Conservation (phyloP, 2,329 filamentous ascomycete species). For the Leptographium procerum region DNA sequence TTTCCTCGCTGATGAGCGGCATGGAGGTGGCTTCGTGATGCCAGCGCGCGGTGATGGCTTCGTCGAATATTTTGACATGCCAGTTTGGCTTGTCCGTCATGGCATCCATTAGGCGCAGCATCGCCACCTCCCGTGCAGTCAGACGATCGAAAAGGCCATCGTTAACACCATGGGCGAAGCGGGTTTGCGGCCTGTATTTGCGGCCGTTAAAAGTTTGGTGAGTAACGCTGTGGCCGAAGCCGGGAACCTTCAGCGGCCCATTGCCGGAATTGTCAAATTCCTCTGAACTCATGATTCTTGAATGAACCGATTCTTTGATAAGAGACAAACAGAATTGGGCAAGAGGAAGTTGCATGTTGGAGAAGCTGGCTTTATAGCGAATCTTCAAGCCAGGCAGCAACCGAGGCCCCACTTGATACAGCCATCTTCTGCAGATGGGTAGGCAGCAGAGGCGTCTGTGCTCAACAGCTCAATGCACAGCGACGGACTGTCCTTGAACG, state of each 20-base stretch:
- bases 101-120: slow-evolving; percentile 22
- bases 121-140: slow-evolving; percentile 19
- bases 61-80: slow-evolving; percentile 22
- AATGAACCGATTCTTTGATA: too few species aligned
- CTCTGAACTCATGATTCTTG: too few species aligned
- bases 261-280: slow-evolving; percentile 1
- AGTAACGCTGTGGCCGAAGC: not conserved
- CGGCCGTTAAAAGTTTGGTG: not conserved
- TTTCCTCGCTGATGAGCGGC: not conserved
- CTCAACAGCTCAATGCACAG: too few species aligned
- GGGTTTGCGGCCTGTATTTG: not conserved
- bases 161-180: not conserved
- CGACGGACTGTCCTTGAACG: too few species aligned
- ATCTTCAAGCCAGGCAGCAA: too few species aligned
- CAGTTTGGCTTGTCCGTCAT: slow-evolving; percentile 25
- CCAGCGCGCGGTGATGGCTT: slow-evolving; percentile 21
- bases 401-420: too few species aligned
- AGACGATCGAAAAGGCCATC: not conserved
- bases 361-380: too few species aligned
- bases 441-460: too few species aligned
- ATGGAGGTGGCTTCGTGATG: slow-evolving; percentile 15
- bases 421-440: too few species aligned
- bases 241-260: slow-evolving; percentile 1
- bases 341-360: too few species aligned
- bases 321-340: too few species aligned